Conservation (phyloP, 1,139 yeast genomes). For the Yamadazyma friedrichii region DNA sequence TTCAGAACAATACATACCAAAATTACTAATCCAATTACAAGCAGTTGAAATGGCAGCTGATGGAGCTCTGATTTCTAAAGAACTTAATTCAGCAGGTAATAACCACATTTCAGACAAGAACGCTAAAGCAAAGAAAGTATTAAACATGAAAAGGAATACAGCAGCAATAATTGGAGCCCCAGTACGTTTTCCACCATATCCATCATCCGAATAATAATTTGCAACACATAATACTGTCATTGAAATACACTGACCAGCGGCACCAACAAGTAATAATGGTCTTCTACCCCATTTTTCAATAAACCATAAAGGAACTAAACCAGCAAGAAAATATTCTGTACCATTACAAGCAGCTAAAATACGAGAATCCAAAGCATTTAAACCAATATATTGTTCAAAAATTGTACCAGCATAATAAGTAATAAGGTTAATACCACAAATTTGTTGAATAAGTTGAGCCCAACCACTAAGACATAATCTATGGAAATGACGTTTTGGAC, state of each 20-base stretch:
- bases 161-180: conserved; percentile 35
- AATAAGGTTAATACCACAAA: conserved; percentile 41
- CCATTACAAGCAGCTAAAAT: conserved; percentile 38
- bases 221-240: conserved; percentile 33
- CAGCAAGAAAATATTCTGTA: conserved; percentile 40
- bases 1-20: conserved; percentile 15
- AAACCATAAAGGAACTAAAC: conserved; percentile 42
- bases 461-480: conserved; percentile 47
- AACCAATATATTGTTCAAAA: conserved; percentile 41
- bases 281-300: conserved; percentile 58
- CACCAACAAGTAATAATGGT: conserved; percentile 49
- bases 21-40: conserved; percentile 37
- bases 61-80: conserved; percentile 35
- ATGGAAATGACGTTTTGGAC: conserved; percentile 46
- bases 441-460: conserved; percentile 46
- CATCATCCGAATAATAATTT: conserved; percentile 26
- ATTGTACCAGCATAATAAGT: conserved; percentile 45
- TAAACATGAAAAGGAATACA: conserved; percentile 35
- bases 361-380: conserved; percentile 36
- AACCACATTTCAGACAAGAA: conserved; percentile 41
- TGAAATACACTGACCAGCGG: conserved; percentile 42
- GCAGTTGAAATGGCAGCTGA: conserved; percentile 37
- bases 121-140: conserved; percentile 32
- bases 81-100: conserved; percentile 38
- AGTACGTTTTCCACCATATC: conserved; percentile 17